Conservation (phyloP, 2,329 filamentous ascomycete genomes). For the Trichocomaceae sp. region DNA sequence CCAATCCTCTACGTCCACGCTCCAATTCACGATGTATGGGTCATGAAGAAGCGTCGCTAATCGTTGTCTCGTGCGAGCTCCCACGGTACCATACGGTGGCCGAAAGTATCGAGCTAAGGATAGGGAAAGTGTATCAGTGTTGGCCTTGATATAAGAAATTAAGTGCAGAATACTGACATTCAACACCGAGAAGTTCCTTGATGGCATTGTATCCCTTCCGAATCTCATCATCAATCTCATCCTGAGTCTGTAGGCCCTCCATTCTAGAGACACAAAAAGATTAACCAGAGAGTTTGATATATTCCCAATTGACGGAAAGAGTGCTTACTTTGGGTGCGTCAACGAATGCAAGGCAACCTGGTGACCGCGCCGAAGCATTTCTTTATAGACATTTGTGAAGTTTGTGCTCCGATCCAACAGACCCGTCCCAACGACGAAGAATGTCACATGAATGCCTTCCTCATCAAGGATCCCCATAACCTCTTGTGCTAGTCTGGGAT, state of each 20-base stretch:
- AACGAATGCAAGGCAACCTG: slow-evolving; percentile 63
- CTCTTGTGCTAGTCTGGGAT: slow-evolving; percentile 52
- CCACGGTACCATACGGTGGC: slow-evolving; percentile 62
- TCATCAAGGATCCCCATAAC: slow-evolving; percentile 57
- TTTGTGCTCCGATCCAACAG: slow-evolving; percentile 55
- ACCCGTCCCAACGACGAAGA: slow-evolving; percentile 62
- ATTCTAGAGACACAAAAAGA: slow-evolving; percentile 21
- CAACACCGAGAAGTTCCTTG: slow-evolving; percentile 25
- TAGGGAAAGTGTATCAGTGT: slow-evolving; percentile 12
- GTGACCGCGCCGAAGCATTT: slow-evolving; percentile 57
- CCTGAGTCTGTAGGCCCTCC: slow-evolving; percentile 27
- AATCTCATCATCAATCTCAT: slow-evolving; percentile 35
- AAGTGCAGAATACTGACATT: slow-evolving; percentile 22
- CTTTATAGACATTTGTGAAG: slow-evolving; percentile 56
- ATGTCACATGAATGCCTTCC: slow-evolving; percentile 59
- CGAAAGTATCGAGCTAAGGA: slow-evolving; percentile 54
- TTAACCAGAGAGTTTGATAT: not conserved
- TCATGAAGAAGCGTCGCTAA: slow-evolving; percentile 48
- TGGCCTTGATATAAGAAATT: slow-evolving; percentile 41
- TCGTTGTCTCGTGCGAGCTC: slow-evolving; percentile 59
- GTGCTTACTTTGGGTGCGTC: slow-evolving; percentile 55
- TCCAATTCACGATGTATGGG: slow-evolving; percentile 60
- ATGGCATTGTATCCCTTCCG: slow-evolving; percentile 27
- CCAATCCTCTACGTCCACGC: slow-evolving; percentile 66
- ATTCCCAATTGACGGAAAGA: not conserved